A percentile compares a stretch with the other conserved stretches of the same genome.
phyloP scores from a whole-genome alignment of 257 asterid genomes.

The Solanum neorickii region DNA sequence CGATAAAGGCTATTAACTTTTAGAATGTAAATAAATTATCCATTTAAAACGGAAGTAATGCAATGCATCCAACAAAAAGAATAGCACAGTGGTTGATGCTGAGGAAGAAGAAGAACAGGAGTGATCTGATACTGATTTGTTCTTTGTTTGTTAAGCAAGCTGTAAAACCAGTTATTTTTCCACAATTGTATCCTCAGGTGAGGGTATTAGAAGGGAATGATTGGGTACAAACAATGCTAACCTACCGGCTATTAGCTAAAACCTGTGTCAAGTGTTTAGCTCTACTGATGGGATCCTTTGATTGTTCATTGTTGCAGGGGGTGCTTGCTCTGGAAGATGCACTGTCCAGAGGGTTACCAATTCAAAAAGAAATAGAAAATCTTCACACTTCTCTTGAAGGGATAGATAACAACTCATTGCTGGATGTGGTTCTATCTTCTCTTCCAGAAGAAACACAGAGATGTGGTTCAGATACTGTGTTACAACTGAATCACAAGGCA shows the following conservation, averaged over 20 bases:
- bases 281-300: not conserved
- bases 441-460: slow-evolving; percentile 76
- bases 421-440: slow-evolving; percentile 61
- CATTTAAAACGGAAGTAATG: not conserved
- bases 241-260: not conserved
- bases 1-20: not conserved
- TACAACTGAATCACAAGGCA: slow-evolving; percentile 82
- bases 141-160: not conserved
- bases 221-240: not conserved
- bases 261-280: not conserved
- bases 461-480: slow-evolving; percentile 59
- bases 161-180: not conserved
- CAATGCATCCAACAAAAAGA: not conserved
- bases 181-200: not conserved
- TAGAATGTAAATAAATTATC: not conserved
- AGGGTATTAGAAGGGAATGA: not conserved
- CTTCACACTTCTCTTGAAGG: slow-evolving; percentile 57
- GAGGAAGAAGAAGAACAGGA: not conserved
- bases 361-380: slow-evolving; percentile 68
- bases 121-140: not conserved
- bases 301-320: slow-evolving; percentile 36
- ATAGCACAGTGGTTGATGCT: not conserved
- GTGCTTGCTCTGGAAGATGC: slow-evolving; percentile 88
- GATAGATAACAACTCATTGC: slow-evolving; percentile 52
- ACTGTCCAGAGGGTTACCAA: slow-evolving; percentile 74